Conservation (phyloP, 2,329 filamentous ascomycete genomes). For the Phoma sp. region DNA sequence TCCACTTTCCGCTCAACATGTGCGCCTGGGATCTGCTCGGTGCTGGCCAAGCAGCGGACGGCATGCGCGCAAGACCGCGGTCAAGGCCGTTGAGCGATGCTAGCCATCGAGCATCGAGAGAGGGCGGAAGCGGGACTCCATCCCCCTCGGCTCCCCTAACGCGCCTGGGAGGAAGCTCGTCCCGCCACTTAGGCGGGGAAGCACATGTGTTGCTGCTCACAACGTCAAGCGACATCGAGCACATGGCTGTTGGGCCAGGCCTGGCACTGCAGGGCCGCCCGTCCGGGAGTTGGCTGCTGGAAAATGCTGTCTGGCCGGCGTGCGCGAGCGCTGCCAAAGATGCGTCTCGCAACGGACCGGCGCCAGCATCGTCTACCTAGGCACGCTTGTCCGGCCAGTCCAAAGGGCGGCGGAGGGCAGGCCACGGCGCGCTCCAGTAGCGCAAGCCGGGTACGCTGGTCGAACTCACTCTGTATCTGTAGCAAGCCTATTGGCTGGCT, state of each 20-base stretch:
- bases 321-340: constrained; percentile 3
- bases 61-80: constrained; percentile 43
- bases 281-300: background rate
- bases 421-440: constrained; percentile 37
- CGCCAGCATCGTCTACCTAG: constrained; percentile 24
- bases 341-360: constrained; percentile 13
- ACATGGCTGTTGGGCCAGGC: background rate
- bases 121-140: background rate
- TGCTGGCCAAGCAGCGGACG: constrained; percentile 34
- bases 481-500: constrained; percentile 42
- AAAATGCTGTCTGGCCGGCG: no score
- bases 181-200: constrained; percentile 34
- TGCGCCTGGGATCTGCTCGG: constrained; percentile 34
- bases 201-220: constrained; percentile 15
- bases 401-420: constrained; percentile 28
- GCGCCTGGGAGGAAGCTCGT: constrained; percentile 29
- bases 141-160: constrained; percentile 15
- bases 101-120: constrained; percentile 31
- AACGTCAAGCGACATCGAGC: constrained; percentile 4
- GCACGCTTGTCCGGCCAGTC: constrained; percentile 16
- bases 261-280: constrained; percentile 9
- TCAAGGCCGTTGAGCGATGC: constrained; percentile 24
- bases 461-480: constrained; percentile 44
- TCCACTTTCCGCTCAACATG: constrained; percentile 16
- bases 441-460: constrained; percentile 34